Base-by-base conservation (phyloP, 257 asterid species). In the Capsicum chinense region DNA sequence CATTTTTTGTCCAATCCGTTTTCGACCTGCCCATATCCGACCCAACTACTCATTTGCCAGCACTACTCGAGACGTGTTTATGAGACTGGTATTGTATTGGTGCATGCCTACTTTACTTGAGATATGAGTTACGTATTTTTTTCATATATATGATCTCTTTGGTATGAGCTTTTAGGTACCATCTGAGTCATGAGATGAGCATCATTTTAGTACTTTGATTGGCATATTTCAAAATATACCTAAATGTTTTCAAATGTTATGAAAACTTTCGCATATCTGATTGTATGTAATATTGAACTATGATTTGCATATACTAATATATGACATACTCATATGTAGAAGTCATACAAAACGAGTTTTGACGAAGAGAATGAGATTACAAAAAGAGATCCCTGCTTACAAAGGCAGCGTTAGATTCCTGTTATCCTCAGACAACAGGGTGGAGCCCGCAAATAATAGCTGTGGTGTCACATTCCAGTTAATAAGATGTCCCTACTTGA, bases 151-250 rank as follows among this genome's bases (percentile, higher is more conserved):
- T 33, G 19, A 13, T 33, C 73, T 66, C 48, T 33, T 66, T 13
- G 73, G n/a, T 66, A 66, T 66, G 73, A 66, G 73, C 48, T 66
- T 33, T 66, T 8, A 66, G 48, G 73, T 66, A 66, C 10, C 47
- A 35, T 66, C 47, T 0, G 73, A 66, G 48, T 33, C 73, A 33
- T 66, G 48, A 12, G 73, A 66, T 33, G 71, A 26, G 44, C 15
- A 33, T 33, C 44, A 26, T 26, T 66, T 66, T 5, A 66, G 48
- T 66, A 66, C 71, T 66, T 33, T 0, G 73, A 66, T 35, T 66
- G 73, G 73, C 73, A 66, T 13, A 47, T 66, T 33, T 11, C 70
- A 63, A 63, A 26, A 39, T 63, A 11, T 21, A 26, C 70, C 42
- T 26, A 26, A 21, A 63, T 63, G 70, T 63, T 63, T 26, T 63